phyloP scores from a whole-genome alignment of 345 rosid genomes.

The Ceriops decandra region DNA sequence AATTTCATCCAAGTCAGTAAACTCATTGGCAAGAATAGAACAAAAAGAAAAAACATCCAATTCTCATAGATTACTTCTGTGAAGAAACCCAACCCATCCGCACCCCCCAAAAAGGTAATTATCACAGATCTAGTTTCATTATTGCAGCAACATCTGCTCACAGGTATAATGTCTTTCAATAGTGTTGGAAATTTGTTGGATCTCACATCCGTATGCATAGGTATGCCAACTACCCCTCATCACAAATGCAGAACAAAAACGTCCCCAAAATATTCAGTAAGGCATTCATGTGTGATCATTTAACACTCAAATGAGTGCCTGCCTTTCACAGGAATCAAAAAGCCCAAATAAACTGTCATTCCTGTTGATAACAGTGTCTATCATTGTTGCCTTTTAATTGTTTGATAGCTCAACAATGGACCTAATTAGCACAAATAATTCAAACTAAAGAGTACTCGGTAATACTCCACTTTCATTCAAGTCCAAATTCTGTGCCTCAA shows the following conservation, averaged over 20 bases:
- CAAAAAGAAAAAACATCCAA: no score
- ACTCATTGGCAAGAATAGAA: no score
- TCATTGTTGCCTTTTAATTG: not conserved
- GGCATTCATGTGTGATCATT: not conserved
- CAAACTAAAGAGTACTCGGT: not conserved
- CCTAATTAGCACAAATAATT: not conserved
- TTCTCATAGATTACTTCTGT: no score
- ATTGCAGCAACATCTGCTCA: not conserved
- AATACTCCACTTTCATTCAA: not conserved
- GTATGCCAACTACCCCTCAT: not conserved
- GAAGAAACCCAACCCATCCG: no score
- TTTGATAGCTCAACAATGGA: not conserved
- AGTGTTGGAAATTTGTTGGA: not conserved
- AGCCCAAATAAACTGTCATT: not conserved
- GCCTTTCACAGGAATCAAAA: not conserved
- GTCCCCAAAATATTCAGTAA: not conserved
- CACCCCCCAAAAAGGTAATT: not conserved
- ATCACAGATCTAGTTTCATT: not conserved
- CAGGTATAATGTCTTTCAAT: not conserved
- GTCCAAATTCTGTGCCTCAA: slow-evolving; percentile 4
- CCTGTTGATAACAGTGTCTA: not conserved
- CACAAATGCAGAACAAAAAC: not conserved
- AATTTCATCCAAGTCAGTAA: no score
- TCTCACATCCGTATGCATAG: not conserved
- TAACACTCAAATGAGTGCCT: not conserved